Evolutionary conservation across 1,139 yeast genomes (phyloP).

Genomic region (Blastobotrys capitulatus): DNA sequence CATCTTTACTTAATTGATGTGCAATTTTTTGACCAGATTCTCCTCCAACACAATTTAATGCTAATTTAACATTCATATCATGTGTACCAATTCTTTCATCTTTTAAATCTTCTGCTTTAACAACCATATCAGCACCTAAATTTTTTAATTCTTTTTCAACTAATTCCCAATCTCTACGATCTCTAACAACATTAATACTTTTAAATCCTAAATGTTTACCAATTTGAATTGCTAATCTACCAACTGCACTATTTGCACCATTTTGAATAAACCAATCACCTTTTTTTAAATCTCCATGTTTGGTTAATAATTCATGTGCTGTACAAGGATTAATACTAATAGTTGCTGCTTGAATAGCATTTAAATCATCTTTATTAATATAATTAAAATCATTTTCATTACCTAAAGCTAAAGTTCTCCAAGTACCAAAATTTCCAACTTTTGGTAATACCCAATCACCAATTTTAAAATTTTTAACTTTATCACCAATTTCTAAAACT

Average conservation of each 20-base stretch:
- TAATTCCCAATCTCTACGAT: slow-evolving; percentile 66
- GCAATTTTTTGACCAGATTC: slow-evolving; percentile 74
- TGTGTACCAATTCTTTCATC: slow-evolving; percentile 34
- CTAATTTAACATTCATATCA: slow-evolving; percentile 52
- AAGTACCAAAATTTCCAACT: slow-evolving; percentile 79
- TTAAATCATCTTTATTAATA: slow-evolving; percentile 39
- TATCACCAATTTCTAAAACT: slow-evolving; percentile 62
- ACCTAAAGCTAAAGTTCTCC: slow-evolving; percentile 74
- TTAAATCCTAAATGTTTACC: slow-evolving; percentile 73
- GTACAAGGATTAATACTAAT: slow-evolving; percentile 88
- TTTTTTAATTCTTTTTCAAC: slow-evolving; percentile 51
- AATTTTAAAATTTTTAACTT: slow-evolving; percentile 39
- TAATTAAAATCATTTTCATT: slow-evolving; percentile 37
- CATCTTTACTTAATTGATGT: slow-evolving; percentile 65
- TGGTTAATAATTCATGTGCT: slow-evolving; percentile 81
- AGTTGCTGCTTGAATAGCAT: slow-evolving; percentile 72
- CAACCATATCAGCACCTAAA: slow-evolving; percentile 85
- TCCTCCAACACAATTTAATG: slow-evolving; percentile 92
- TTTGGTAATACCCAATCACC: slow-evolving; percentile 95
- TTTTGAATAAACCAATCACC: slow-evolving; percentile 96
- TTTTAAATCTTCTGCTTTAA: slow-evolving; percentile 78
- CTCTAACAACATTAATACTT: slow-evolving; percentile 83
- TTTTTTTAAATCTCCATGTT: slow-evolving; percentile 52
- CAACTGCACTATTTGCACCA: slow-evolving; percentile 95
- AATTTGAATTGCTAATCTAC: slow-evolving; percentile 87